Evolutionary conservation across 2,329 filamentous ascomycete species (phyloP).

Genomic region (Epicoccum nigrum): DNA sequence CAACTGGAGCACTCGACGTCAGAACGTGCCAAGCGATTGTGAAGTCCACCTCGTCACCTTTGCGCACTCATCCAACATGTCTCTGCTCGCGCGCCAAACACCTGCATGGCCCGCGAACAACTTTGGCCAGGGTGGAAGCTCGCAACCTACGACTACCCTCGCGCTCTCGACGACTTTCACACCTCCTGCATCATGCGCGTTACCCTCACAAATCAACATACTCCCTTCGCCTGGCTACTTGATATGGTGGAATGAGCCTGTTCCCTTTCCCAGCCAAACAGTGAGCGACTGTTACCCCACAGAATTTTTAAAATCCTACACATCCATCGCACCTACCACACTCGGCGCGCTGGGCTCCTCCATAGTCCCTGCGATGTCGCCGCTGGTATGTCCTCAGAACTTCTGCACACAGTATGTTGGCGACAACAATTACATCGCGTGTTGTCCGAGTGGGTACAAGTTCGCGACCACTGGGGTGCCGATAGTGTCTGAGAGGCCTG

Average conservation of each 20-base stretch:
- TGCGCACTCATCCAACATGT: no score
- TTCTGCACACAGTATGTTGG: slow-evolving; percentile 29
- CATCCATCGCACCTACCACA: slow-evolving; percentile 14
- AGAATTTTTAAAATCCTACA: slow-evolving; percentile 31
- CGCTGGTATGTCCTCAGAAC: slow-evolving; percentile 31
- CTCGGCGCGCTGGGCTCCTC: slow-evolving; percentile 15
- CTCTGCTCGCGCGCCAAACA: no score
- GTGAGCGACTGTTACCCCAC: slow-evolving; percentile 30
- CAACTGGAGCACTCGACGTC: no score
- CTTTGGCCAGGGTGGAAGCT: no score
- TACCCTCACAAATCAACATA: slow-evolving; percentile 24
- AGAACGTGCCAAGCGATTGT: no score
- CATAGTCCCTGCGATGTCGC: slow-evolving; percentile 33
- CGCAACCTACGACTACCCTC: slow-evolving; percentile 20
- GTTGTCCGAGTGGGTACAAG: slow-evolving; percentile 28
- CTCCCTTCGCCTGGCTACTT: slow-evolving; percentile 22
- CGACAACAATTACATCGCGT: slow-evolving; percentile 32
- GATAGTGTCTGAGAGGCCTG: slow-evolving; percentile 1
- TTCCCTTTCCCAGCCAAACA: slow-evolving; percentile 27
- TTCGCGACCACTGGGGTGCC: slow-evolving; percentile 1
- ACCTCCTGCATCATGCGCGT: slow-evolving; percentile 29
- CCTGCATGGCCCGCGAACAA: no score
- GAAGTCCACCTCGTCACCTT: no score
- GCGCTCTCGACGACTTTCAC: slow-evolving; percentile 34
- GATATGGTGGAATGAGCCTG: slow-evolving; percentile 37